A percentile compares a stretch with the other conserved stretches of the same genome.
These are phyloP conservation scores for Phanerochaete sordida DNA, from an alignment of 768 basidiomycete species.

Conservation along the genomic window DNA sequence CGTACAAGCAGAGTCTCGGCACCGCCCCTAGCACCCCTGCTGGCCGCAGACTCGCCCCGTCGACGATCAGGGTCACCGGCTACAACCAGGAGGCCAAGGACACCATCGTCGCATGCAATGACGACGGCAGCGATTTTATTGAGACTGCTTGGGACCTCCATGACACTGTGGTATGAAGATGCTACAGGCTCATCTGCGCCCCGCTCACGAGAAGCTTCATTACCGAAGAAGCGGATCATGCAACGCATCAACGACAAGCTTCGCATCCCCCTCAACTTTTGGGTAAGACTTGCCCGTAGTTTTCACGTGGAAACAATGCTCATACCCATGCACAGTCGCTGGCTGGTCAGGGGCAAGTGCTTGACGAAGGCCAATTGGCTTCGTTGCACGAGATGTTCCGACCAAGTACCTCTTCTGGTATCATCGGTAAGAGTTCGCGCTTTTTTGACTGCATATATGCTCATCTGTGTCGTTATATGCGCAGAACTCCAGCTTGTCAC, in stretches of 20 bases:
- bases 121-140: background rate
- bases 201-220: too few relatives aligned
- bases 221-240: constrained; percentile 5
- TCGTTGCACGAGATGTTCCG: background rate
- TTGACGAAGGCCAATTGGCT: background rate
- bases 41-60: background rate
- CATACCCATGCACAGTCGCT: background rate
- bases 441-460: background rate
- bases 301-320: background rate
- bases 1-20: background rate
- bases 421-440: background rate
- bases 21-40: background rate
- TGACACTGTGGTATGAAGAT: constrained; percentile 4
- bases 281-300: background rate
- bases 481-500: constrained; percentile 1
- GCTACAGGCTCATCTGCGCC: too few relatives aligned
- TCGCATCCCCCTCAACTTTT: background rate
- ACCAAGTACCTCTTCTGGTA: background rate
- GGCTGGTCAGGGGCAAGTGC: background rate
- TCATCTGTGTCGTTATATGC: background rate
- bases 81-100: constrained; percentile 3
- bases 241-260: background rate
- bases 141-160: background rate
- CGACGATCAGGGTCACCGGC: background rate
- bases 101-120: background rate